Percentiles rank a stretch among this genome's conserved stretches.
Conservation (phyloP, 331 rosid species). For the Telfairia occidentalis region DNA sequence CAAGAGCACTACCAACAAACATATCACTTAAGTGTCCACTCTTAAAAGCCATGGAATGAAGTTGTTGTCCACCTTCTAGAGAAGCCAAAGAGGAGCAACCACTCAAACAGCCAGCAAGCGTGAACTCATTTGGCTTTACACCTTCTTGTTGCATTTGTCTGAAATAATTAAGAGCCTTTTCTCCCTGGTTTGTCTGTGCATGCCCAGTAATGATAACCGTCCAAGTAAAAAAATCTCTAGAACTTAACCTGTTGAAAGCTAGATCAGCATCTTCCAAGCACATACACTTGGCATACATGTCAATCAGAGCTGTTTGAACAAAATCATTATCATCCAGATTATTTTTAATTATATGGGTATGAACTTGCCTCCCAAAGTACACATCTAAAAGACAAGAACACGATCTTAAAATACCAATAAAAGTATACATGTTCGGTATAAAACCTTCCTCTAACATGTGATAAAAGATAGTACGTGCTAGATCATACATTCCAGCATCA, state of each 20-base stretch:
- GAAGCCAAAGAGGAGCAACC: slow-evolving; percentile 48
- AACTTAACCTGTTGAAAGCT: slow-evolving; percentile 29
- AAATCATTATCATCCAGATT: slow-evolving; percentile 28
- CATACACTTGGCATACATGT: slow-evolving; percentile 46
- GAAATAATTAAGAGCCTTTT: slow-evolving; percentile 35
- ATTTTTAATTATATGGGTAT: slow-evolving; percentile 37
- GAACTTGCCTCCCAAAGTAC: slow-evolving; percentile 48
- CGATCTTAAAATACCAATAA: slow-evolving; percentile 43
- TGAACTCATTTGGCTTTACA: slow-evolving; percentile 47
- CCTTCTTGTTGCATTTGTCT: slow-evolving; percentile 45
- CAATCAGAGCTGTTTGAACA: slow-evolving; percentile 46
- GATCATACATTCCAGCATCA: slow-evolving; percentile 24
- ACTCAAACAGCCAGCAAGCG: slow-evolving; percentile 46
- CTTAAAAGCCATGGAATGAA: slow-evolving; percentile 51
- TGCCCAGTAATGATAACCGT: slow-evolving; percentile 41
- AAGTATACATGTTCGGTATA: slow-evolving; percentile 50
- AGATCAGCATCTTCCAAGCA: slow-evolving; percentile 32
- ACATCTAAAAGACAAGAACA: slow-evolving; percentile 43
- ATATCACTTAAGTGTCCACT: slow-evolving; percentile 38
- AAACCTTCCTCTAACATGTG: slow-evolving; percentile 43
- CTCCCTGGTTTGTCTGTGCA: slow-evolving; percentile 38
- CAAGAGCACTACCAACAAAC: slow-evolving; percentile 34
- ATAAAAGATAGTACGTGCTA: slow-evolving; percentile 30
- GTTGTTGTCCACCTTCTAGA: slow-evolving; percentile 41
- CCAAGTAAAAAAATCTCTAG: slow-evolving; percentile 48